Conservation (phyloP, 73 alveolate genomes). For the Tetrahymena malaccensis region DNA sequence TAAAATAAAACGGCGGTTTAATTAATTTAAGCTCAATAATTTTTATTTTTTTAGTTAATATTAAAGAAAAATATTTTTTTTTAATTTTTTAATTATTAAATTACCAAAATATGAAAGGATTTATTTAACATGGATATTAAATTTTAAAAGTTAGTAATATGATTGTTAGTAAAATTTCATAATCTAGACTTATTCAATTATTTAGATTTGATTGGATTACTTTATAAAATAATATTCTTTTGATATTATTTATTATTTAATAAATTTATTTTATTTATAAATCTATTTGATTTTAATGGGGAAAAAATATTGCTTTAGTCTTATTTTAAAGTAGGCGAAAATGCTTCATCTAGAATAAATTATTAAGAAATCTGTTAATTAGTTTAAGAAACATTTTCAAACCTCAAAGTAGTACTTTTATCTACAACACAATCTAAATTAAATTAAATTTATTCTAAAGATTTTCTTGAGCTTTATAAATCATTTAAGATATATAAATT, state of each 20-base stretch:
- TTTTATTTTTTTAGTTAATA: too few relatives aligned
- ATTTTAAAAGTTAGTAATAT: too few relatives aligned
- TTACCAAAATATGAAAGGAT: too few relatives aligned
- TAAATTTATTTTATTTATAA: too few relatives aligned
- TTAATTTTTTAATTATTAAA: too few relatives aligned
- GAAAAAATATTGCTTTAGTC: background rate
- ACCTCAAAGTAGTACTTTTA: background rate
- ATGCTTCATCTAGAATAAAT: background rate
- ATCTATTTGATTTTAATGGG: background rate
- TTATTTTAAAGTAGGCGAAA: background rate
- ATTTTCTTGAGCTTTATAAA: background rate
- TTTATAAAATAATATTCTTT: too few relatives aligned
- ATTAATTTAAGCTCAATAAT: too few relatives aligned
- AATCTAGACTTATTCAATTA: background rate
- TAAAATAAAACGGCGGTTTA: too few relatives aligned
- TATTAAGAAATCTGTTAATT: background rate
- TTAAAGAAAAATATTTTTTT: too few relatives aligned
- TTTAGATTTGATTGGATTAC: background rate
- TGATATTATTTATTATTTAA: background rate
- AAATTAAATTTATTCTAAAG: background rate
- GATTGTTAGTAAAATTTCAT: too few relatives aligned
- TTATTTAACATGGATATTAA: too few relatives aligned
- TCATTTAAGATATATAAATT: background rate
- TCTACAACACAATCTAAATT: background rate
- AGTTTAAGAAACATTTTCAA: background rate